Evolutionary conservation across 1,139 yeast species (phyloP), one percentile per base, ranked within the genome.

Genomic region (Pichia sp.): DNA sequence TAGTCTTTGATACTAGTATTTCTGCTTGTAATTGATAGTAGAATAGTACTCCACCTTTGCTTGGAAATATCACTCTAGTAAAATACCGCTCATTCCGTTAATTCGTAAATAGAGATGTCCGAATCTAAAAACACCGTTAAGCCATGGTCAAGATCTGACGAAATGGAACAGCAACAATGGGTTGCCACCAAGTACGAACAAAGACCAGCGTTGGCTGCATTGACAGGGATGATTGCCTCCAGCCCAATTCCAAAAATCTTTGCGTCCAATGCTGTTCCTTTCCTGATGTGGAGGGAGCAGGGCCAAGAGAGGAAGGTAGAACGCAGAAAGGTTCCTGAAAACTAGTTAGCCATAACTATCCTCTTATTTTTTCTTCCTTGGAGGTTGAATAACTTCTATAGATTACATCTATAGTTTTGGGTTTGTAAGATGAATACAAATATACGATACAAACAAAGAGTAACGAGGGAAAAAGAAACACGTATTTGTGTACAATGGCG

Each of bases 141-240:
- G 38, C 8, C 49, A 7, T 66, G 64, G 65, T 65, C 65, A 47
- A 63, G 57, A 54, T 59, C 63, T 31, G 60, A 56, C 13, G 78
- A 76, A 64, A 70, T 74, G 62, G 78, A 76, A 56, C 77, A 75
- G 52, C 79, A 75, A 66, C 70, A 72, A 31, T 74, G 71, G 67
- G 71, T 76, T 50, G 79, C 79, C 31, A 54, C 59, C 45, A 70
- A 65, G 56, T 59, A 81, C 58, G 74, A 82, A 51, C 75, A 78
- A 50, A 74, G 74, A 59, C 86, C 87, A 1, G 85, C 85, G 3
- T 68, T 82, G 48, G 80, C 82, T 23, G 86, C 87, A 5, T 64
- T 82, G 53, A 80, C 80, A 54, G 85, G 86, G 7, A 71, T 82
- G 62, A 67, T 81, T 42, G 79, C 84, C 13, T 79, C 85, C n/a